Evolutionary conservation across 1,139 yeast genomes (phyloP).

Genomic region (Yamadazyma atlantica): DNA sequence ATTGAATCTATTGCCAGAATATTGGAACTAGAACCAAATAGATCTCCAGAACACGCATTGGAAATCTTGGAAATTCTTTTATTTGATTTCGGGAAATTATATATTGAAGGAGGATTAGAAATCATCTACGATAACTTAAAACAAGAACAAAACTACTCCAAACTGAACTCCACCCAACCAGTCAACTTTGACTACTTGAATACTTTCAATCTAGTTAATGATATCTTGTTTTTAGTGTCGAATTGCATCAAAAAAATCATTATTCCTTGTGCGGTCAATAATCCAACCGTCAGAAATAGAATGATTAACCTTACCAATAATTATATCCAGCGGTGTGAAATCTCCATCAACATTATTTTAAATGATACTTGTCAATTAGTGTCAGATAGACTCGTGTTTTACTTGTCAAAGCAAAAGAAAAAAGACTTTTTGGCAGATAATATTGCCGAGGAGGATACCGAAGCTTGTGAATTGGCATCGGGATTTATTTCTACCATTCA

Average conservation of each 20-base stretch:
- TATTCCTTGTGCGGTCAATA: slow-evolving; percentile 66
- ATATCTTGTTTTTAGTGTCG: slow-evolving; percentile 66
- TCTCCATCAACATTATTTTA: slow-evolving; percentile 65
- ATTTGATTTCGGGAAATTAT: slow-evolving; percentile 70
- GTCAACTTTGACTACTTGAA: slow-evolving; percentile 48
- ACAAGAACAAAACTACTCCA: slow-evolving; percentile 27
- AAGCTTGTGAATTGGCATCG: slow-evolving; percentile 65
- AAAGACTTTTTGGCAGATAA: slow-evolving; percentile 39
- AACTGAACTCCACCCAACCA: slow-evolving; percentile 20
- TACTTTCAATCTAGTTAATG: slow-evolving; percentile 57
- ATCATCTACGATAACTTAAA: slow-evolving; percentile 52
- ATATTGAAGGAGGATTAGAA: slow-evolving; percentile 75
- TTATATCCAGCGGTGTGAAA: slow-evolving; percentile 67
- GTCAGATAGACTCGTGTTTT: slow-evolving; percentile 45
- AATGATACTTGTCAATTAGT: slow-evolving; percentile 55
- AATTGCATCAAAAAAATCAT: slow-evolving; percentile 70
- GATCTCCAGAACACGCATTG: slow-evolving; percentile 61
- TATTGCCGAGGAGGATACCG: slow-evolving; percentile 57
- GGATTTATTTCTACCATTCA: slow-evolving; percentile 50
- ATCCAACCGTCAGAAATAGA: slow-evolving; percentile 60
- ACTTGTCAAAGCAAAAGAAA: slow-evolving; percentile 47
- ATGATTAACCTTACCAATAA: slow-evolving; percentile 67
- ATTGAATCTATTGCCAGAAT: slow-evolving; percentile 82
- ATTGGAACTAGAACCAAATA: slow-evolving; percentile 68
- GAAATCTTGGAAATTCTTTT: slow-evolving; percentile 68